Evolutionary conservation across 768 basidiomycete genomes (phyloP).

Genomic region (Paxillus involutus): DNA sequence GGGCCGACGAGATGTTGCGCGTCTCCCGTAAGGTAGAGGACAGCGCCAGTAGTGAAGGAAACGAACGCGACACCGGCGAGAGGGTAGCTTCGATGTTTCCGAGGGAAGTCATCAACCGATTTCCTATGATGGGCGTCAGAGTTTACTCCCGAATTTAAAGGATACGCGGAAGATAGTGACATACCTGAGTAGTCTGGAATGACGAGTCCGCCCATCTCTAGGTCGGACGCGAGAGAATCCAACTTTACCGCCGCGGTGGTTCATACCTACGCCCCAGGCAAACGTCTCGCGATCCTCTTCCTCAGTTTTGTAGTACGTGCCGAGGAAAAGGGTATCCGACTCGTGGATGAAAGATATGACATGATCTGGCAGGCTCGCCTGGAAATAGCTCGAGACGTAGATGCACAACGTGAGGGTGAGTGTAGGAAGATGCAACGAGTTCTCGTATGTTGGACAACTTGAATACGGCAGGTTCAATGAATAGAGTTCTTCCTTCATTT

Average conservation of each 20-base stretch:
- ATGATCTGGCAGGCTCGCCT: conserved; percentile 47
- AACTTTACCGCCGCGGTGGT: conserved; percentile 60
- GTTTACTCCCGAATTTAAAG: background rate
- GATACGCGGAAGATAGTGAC: background rate
- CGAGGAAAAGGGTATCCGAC: too few species aligned
- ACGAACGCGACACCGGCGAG: conserved; percentile 57
- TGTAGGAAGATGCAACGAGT: conserved; percentile 41
- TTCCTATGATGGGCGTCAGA: conserved; percentile 38
- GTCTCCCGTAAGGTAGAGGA: conserved; percentile 65
- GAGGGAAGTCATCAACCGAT: conserved; percentile 60
- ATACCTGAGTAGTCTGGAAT: conserved; percentile 63
- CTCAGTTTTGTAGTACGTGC: too few species aligned
- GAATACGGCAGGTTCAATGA: too few species aligned
- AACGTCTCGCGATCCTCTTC: too few species aligned
- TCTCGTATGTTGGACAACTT: conserved; percentile 53
- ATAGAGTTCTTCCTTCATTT: too few species aligned
- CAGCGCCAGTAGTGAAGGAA: conserved; percentile 51
- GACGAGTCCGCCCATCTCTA: conserved; percentile 51
- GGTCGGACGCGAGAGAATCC: conserved; percentile 61
- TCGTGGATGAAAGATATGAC: conserved; percentile 49
- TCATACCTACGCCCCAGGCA: conserved; percentile 65
- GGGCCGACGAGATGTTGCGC: too few species aligned
- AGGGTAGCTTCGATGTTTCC: conserved; percentile 62
- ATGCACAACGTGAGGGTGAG: conserved; percentile 39
- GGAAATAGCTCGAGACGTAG: conserved; percentile 32